Percentiles rank a stretch among this genome's conserved stretches.
Conservation (phyloP, 164 flowering plant genomes). For the Stephania cephalantha region DNA sequence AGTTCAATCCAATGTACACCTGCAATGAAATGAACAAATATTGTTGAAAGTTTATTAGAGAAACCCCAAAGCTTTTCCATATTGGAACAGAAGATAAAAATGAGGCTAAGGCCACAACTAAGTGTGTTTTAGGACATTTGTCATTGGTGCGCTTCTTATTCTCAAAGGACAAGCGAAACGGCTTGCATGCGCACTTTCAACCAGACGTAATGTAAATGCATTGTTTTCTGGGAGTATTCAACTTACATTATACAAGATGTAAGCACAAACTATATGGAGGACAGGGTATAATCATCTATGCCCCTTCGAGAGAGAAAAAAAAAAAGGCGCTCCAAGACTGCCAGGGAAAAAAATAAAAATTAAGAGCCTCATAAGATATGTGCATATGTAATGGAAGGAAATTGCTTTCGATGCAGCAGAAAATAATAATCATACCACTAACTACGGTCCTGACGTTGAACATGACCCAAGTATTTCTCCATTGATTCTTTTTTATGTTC, state of each 20-base stretch:
- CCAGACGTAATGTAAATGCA: not conserved
- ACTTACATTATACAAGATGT: conserved; percentile 28
- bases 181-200: not conserved
- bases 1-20: conserved; percentile 2
- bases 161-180: not conserved
- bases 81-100: not conserved
- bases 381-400: not conserved
- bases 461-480: conserved; percentile 72
- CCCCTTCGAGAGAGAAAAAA: not conserved
- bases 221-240: not conserved
- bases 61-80: not conserved
- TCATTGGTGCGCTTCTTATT: not conserved
- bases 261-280: not conserved
- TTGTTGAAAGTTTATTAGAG: no score
- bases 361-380: not conserved
- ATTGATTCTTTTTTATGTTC: conserved; percentile 85
- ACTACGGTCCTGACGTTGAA: conserved; percentile 26
- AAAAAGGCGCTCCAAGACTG: not conserved
- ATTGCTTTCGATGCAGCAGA: not conserved
- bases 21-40: not conserved
- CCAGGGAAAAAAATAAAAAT: not conserved
- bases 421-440: conserved; percentile 11
- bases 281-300: conserved; percentile 2
- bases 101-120: not conserved
- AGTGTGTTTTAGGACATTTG: not conserved